Conservation (phyloP, 148 eudicot genomes). For the Rhododendron ovatum region DNA sequence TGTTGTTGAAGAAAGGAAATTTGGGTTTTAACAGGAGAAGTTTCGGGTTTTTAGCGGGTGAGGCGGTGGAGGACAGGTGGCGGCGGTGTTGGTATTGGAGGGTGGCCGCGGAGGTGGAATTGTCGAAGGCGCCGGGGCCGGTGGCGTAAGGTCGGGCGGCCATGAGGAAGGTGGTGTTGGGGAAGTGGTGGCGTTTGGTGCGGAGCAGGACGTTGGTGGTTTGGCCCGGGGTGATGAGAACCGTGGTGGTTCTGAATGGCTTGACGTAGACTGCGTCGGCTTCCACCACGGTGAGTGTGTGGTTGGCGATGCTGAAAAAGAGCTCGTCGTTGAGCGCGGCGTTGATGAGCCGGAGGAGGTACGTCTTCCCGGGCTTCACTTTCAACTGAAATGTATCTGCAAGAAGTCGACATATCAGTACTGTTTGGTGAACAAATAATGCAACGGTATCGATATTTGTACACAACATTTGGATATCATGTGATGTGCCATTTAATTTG, state of each 20-base stretch:
- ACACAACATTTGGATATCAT: no score
- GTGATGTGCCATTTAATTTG: no score
- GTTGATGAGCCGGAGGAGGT: slow-evolving; percentile 51
- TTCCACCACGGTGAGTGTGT: slow-evolving; percentile 44
- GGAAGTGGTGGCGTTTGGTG: slow-evolving; percentile 18
- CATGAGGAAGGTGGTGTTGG: slow-evolving; percentile 28
- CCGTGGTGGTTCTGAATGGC: slow-evolving; percentile 35
- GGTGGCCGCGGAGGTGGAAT: slow-evolving; percentile 25
- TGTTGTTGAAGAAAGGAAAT: slow-evolving; percentile 21
- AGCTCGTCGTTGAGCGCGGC: slow-evolving; percentile 67
- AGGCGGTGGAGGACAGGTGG: not conserved
- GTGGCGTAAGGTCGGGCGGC: slow-evolving; percentile 28
- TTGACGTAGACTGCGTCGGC: slow-evolving; percentile 45
- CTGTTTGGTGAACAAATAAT: no score
- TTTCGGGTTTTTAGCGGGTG: not conserved
- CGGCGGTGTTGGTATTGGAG: slow-evolving; percentile 17
- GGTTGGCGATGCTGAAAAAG: slow-evolving; percentile 58
- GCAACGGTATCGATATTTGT: no score
- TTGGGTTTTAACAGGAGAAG: slow-evolving; percentile 13
- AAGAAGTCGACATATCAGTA: not conserved
- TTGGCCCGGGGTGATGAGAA: slow-evolving; percentile 50
- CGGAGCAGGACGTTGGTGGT: slow-evolving; percentile 45
- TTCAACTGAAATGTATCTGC: slow-evolving; percentile 49
- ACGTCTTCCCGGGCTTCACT: slow-evolving; percentile 50
- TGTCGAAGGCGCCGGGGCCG: slow-evolving; percentile 29